Base-by-base conservation (phyloP, 768 basidiomycete genomes). In the Auricularia heimuer region DNA sequence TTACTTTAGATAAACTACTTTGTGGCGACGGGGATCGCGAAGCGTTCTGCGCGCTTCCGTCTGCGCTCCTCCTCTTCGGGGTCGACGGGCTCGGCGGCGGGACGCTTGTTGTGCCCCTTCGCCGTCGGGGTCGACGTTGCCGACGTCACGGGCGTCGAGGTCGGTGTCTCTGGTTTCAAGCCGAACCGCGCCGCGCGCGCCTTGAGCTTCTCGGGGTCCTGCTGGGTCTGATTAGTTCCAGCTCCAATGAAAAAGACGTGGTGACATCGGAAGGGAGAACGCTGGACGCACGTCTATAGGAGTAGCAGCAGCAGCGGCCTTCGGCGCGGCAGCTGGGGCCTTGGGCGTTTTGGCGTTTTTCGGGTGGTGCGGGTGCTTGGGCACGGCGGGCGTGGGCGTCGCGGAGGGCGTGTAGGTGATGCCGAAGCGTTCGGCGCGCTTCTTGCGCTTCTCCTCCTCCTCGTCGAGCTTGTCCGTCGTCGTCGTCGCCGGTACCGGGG, bases 341-440 rank as follows among this genome's bases (percentile, higher is more conserved):
- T 65, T 64, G 47, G 70, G 69, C 21, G 68, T 47, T 11, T 73
- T 73, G 44, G 64, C 65, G 56, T 21, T 10, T 1, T 60, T 60
- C 34, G 54, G n/a, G 18, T n/a, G n/a, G 29, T n/a, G 54, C 3
- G 33, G 58, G 16, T 69, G 66, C 63, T 69, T 73, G 2, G 65
- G 62, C 4, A 69, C 68, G 64, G 72, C 68, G 2, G 65, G 62
- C 4, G 70, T 67, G 64, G 72, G 67, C 47, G 71, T 63, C 61
- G 74, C 73, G 67, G 76, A 65, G 34, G 81, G 78, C 8, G 87
- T 82, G 7, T 87, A 70, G 3, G 85, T 81, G n/a, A 87, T 84
- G 37, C 85, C 85, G 68, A 90, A 89, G n/a, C 88, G 83, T 18
- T 78, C 85, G 4, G 88, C 87, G 51, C 88, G 83, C 54, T 79